Evolutionary conservation across 2,329 filamentous ascomycete genomes (phyloP), one percentile per base, ranked within the genome.

Genomic region (Mycosphaerella sp.): DNA sequence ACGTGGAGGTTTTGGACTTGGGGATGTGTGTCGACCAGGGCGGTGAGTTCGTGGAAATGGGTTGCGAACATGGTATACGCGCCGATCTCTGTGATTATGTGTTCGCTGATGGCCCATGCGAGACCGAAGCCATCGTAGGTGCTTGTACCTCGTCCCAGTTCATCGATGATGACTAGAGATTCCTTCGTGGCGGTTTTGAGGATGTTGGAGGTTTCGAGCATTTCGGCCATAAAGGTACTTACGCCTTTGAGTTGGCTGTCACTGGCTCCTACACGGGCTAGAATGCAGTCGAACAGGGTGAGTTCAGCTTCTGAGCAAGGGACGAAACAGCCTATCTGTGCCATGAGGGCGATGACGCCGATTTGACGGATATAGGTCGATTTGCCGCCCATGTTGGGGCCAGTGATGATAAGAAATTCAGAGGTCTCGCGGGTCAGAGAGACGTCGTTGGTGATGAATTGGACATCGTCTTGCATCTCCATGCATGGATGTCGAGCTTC

Each of bases 181-280:
- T 98, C 93, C 28, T 86, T 82, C 0, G 93, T 98, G 1, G 93
- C 93, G 0, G 89, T 94, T 73, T 97, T 97, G 65, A 98, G 83
- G 59, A 98, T 98, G 68, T 97, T 97, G 60, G 93, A 89, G 1
- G 93, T 98, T 69, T 98, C 93, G 17, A 98, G 80, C 93, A 98
- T 98, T 73, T 98, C 93, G 1, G 93, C 93, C 94, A 98, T 98
- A 70, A 98, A 98, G 0, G 93, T 98, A 3, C 89, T 95, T 1
- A 98, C 93, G 32, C 93, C 93, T 72, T 97, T 97, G 57, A 98
- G 84, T 70, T 97, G 93, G 6, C 88, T 95, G 71, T 98, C 94
- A 62, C 87, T 93, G 6, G 93, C 94, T 37, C 94, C 93, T 0
- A 98, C 93, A 61, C 93, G 86, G 0, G 94, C 93, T 35, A 98